Evolutionary conservation across 164 flowering plant species (phyloP).

Genomic region (Liquidambar formosana): DNA sequence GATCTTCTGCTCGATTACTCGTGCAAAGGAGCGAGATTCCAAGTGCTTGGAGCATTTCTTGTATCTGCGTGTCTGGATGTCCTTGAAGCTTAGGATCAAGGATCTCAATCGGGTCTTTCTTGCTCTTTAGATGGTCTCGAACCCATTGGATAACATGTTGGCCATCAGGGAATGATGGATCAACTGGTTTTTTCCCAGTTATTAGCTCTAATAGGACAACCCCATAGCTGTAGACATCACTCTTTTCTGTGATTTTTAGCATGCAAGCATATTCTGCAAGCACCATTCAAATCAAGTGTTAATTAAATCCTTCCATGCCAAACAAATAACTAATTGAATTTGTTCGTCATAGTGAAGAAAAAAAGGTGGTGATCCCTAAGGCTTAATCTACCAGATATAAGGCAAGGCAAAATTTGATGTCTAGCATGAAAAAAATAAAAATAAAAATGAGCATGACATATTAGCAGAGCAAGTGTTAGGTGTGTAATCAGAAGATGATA

Average conservation of each 20-base stretch:
- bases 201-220: slow-evolving; percentile 72
- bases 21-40: slow-evolving; percentile 79
- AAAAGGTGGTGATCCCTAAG: no score
- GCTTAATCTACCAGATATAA: no score
- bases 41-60: slow-evolving; percentile 80
- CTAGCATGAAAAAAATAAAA: no score
- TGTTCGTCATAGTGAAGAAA: no score
- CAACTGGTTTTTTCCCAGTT: slow-evolving; percentile 75
- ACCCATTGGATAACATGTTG: slow-evolving; percentile 80
- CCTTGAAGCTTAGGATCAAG: slow-evolving; percentile 68
- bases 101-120: slow-evolving; percentile 60
- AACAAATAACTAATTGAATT: background rate
- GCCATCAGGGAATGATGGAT: slow-evolving; percentile 64
- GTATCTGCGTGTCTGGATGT: slow-evolving; percentile 61
- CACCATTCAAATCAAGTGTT: background rate
- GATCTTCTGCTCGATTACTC: slow-evolving; percentile 65
- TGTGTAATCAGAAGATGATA: no score
- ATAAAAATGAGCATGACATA: no score
- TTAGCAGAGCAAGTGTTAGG: no score
- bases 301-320: no score
- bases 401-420: no score
- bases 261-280: slow-evolving; percentile 61
- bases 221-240: slow-evolving; percentile 81
- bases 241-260: slow-evolving; percentile 72
- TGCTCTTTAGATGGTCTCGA: slow-evolving; percentile 58